These are phyloP conservation scores for Venturia nashicola DNA, from an alignment of 2,329 filamentous ascomycete species.

Conservation along the genomic window DNA sequence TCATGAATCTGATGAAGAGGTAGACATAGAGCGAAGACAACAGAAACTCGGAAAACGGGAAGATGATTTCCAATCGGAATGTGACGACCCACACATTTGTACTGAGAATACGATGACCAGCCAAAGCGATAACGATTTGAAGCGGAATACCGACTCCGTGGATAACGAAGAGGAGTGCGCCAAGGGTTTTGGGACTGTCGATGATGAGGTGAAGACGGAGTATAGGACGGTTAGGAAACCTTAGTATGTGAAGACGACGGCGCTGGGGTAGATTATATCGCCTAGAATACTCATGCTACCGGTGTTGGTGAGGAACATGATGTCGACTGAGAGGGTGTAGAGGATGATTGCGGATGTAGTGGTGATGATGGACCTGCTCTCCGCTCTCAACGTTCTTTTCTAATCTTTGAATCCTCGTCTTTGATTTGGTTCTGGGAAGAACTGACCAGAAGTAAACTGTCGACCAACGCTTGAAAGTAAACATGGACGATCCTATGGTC, in stretches of 20 bases:
- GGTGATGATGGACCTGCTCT: neutral
- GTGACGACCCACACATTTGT: neutral
- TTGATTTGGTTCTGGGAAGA: no score
- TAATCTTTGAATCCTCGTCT: no score
- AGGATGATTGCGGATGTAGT: neutral
- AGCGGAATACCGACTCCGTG: neutral
- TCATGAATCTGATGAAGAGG: neutral
- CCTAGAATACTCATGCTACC: neutral
- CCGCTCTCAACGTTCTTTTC: no score
- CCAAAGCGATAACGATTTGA: neutral
- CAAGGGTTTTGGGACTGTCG: neutral
- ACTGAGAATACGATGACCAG: neutral
- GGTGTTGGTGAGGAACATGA: neutral
- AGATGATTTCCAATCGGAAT: neutral
- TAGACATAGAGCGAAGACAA: neutral
- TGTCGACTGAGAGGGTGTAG: neutral
- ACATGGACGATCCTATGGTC: no score
- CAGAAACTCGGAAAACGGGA: neutral
- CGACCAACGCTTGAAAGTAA: neutral
- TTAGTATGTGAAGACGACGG: neutral
- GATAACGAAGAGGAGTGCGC: neutral
- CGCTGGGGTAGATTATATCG: neutral
- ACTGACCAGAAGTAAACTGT: slow-evolving; percentile 1
- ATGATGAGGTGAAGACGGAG: slow-evolving; percentile 7
- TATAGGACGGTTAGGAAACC: neutral